Base-by-base conservation (phyloP, 177 flowering plant species). In the Vitis hybrid region DNA sequence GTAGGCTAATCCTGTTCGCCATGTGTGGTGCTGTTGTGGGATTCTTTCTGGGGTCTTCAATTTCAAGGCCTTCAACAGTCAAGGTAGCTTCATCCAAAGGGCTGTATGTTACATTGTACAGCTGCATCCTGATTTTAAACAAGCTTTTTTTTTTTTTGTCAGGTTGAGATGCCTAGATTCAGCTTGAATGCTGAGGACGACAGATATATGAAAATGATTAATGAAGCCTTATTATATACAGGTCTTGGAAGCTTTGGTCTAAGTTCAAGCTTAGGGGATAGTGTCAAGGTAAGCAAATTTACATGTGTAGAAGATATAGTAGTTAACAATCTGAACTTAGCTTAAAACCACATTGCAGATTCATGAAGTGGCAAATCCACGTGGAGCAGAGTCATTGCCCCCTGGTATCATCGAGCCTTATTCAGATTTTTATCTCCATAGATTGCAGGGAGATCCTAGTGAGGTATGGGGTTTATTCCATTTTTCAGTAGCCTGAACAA, bases 301-400 rank as follows among this genome's bases (percentile, higher is more conserved):
- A 11, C 54, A 2, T 51, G 2, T 51, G 54, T 11, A 51, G 54
- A 51, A 3, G 8, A 12, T 51, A 51, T 51, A 22, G 26, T 11
- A 11, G 54, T 51, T 51, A 14, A 14, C 54, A 51, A 51, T 51
- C 14, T 51, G 54, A 51, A 14, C 54, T 39, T 34, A 34, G 5
- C 7, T 34, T 34, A 34, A 34, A 34, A 34, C 45, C 45, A 34
- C 7, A 34, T 6, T 69, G 50, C 65, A 72, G 75, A 72, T 72
- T 59, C 61, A 66, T 66, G 66, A 52, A 5, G 12, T 59, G 58
- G 67, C 75, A 66, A 72, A 72, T 66, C 75, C 75, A 13, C 65
- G 54, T 5, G 75, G 75, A 60, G 70, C 75, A 14, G 70, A 72
- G 63, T 50, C 69, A 39, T 72, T 72, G 19, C 75, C 75, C 14